Evolutionary conservation across 768 basidiomycete genomes (phyloP).

Genomic region (Phlebiopsis flavidoalba): DNA sequence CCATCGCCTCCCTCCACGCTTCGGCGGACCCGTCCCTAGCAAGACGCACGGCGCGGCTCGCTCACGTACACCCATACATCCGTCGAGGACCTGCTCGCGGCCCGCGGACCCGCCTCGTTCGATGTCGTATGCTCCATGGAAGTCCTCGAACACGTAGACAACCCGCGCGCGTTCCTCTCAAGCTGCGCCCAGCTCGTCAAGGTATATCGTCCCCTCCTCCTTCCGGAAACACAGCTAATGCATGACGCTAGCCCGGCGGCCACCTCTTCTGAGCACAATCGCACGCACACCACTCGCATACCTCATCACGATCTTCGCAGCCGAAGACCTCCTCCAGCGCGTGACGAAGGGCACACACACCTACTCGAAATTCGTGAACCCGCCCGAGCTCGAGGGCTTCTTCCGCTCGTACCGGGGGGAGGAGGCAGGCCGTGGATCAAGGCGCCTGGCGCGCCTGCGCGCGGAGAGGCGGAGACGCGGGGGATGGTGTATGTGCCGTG

Average conservation of each 20-base stretch:
- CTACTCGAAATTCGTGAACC: constrained; percentile 84
- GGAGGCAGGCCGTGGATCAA: constrained; percentile 52
- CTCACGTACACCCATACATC: constrained; percentile 69
- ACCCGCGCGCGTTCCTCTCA: constrained; percentile 78
- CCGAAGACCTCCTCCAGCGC: constrained; percentile 75
- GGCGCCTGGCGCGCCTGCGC: constrained; percentile 45
- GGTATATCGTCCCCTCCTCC: constrained; percentile 33
- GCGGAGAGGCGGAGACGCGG: constrained; percentile 72
- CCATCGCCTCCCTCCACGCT: constrained; percentile 81
- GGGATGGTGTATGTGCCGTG: constrained; percentile 77
- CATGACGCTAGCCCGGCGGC: constrained; percentile 80
- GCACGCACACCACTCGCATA: constrained; percentile 78
- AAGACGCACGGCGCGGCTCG: constrained; percentile 14
- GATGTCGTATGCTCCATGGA: constrained; percentile 98
- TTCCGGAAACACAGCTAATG: neutral
- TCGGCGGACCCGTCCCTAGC: constrained; percentile 63
- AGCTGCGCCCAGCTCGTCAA: constrained; percentile 84
- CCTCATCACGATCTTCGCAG: constrained; percentile 66
- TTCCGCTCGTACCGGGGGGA: constrained; percentile 51
- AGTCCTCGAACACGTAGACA: constrained; percentile 95
- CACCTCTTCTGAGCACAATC: constrained; percentile 95
- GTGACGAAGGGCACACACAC: constrained; percentile 90
- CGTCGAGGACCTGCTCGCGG: constrained; percentile 63
- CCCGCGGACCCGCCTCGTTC: constrained; percentile 54
- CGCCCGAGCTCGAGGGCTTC: constrained; percentile 78